phyloP scores from a whole-genome alignment of 331 rosid genomes.

The Acacia pycnantha region DNA sequence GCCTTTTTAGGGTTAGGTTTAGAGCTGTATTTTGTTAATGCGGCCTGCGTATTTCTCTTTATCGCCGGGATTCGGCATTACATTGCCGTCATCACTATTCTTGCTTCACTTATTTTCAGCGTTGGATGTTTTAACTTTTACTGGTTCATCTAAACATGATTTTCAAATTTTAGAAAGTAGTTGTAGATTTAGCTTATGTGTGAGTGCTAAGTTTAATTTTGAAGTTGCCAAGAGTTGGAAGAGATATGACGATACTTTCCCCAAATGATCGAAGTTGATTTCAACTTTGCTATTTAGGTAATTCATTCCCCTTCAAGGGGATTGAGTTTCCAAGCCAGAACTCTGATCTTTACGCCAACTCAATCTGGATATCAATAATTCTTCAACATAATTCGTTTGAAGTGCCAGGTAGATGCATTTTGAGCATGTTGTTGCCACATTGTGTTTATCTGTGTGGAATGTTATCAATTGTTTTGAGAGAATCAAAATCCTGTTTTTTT shows the following conservation, averaged over 20 bases:
- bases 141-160: neutral
- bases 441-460: neutral
- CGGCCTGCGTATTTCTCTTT: slow-evolving; percentile 23
- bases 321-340: slow-evolving; percentile 35
- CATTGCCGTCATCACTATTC: neutral
- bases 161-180: neutral
- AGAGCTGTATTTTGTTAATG: neutral
- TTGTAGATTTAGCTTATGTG: neutral
- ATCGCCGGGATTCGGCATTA: slow-evolving; percentile 41
- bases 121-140: neutral
- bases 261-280: slow-evolving; percentile 55
- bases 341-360: slow-evolving; percentile 30
- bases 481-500: neutral
- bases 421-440: neutral
- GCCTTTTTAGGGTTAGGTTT: neutral
- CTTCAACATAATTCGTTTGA: neutral
- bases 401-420: neutral
- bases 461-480: neutral
- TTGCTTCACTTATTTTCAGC: neutral
- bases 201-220: neutral
- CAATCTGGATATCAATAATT: neutral
- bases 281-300: slow-evolving; percentile 30
- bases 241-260: slow-evolving; percentile 39
- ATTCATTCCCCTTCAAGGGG: slow-evolving; percentile 1
- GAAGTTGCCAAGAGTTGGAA: neutral